Percentiles rank a stretch among this genome's conserved stretches.
Conservation (phyloP, 768 basidiomycete genomes). For the Lactarius psammicola region DNA sequence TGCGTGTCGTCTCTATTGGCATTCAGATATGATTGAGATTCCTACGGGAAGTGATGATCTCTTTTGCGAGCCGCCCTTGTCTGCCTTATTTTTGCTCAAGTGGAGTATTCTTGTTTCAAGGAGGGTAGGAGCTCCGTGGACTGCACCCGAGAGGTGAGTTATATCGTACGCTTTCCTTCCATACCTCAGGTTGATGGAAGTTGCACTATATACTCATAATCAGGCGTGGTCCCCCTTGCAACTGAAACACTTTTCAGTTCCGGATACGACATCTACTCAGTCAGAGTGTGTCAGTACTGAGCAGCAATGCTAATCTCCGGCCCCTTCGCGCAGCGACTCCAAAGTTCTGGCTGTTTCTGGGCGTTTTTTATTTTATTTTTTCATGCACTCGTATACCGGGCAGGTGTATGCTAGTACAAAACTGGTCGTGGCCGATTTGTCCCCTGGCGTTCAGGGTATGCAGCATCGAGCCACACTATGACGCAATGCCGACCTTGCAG, state of each 20-base stretch:
- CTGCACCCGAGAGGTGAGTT: neutral
- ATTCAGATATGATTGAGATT: neutral
- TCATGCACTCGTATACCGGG: no score
- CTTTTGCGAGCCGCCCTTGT: neutral
- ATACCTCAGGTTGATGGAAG: neutral
- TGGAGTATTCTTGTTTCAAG: neutral
- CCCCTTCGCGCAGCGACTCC: conserved; percentile 38
- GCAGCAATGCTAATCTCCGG: neutral
- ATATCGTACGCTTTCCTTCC: neutral
- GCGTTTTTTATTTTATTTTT: no score
- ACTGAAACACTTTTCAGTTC: conserved; percentile 29
- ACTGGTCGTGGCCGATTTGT: no score
- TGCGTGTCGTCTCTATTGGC: neutral
- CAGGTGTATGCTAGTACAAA: no score
- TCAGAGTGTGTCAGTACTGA: conserved; percentile 17
- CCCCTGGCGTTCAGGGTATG: neutral
- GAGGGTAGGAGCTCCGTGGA: conserved; percentile 18
- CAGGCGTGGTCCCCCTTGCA: neutral
- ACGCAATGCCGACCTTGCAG: neutral
- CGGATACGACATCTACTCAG: conserved; percentile 24
- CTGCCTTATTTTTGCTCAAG: neutral
- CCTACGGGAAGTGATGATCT: neutral
- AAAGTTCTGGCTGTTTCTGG: conserved; percentile 32
- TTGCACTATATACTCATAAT: neutral
- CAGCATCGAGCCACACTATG: neutral